Evolutionary conservation across 805 yeast species (phyloP).

Genomic region (Metschnikowia kunwiensis): DNA sequence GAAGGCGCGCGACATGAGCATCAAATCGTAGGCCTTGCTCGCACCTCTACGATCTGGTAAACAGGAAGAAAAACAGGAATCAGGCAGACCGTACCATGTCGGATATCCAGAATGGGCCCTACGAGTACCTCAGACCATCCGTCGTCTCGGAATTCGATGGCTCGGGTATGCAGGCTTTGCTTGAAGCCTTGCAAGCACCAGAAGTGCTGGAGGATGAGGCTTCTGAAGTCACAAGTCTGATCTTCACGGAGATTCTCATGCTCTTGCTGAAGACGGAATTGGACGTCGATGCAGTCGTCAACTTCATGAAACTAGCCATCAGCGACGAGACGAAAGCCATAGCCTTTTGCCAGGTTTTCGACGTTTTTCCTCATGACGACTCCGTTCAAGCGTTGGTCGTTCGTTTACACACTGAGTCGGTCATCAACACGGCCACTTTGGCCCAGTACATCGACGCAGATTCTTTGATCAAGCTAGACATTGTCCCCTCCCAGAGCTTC

Average conservation of each 20-base stretch:
- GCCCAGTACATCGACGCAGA: conserved; percentile 31
- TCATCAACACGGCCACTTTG: conserved; percentile 32
- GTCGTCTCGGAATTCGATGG: conserved; percentile 32
- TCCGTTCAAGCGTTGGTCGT: conserved; percentile 19
- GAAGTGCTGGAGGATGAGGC: conserved; percentile 17
- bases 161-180: conserved; percentile 30
- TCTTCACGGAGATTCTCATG: conserved; percentile 35
- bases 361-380: conserved; percentile 34
- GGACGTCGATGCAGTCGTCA: conserved; percentile 17
- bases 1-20: too few relatives aligned
- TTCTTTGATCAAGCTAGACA: conserved; percentile 23
- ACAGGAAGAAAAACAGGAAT: too few relatives aligned
- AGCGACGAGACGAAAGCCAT: conserved; percentile 32
- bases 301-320: conserved; percentile 28
- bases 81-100: conserved; percentile 1
- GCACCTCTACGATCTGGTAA: too few relatives aligned
- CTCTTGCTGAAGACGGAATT: conserved; percentile 23
- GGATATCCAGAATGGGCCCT: conserved; percentile 1
- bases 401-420: conserved; percentile 18
- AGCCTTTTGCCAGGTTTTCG: conserved; percentile 36
- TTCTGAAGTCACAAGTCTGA: conserved; percentile 21
- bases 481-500: conserved; percentile 33
- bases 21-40: too few relatives aligned
- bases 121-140: conserved; percentile 28
- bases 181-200: conserved; percentile 30